A percentile compares a stretch with the other conserved stretches of the same genome.
Conservation (phyloP, 192 early-diverging fungal genomes). For the Mortierella alpina region DNA sequence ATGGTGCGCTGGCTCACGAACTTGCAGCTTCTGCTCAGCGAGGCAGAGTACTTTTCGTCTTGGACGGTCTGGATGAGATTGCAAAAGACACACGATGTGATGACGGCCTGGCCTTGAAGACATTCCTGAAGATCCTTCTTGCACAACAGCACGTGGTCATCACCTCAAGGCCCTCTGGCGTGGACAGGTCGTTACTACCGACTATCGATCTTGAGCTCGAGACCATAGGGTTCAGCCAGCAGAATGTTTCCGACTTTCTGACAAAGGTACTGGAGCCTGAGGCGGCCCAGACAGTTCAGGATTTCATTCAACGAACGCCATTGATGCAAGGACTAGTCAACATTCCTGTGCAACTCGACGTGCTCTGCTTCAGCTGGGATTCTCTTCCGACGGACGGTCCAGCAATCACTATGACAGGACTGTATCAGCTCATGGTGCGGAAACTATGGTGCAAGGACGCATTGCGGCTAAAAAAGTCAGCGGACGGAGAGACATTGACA, state of each 20-base stretch:
- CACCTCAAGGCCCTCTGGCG: constrained; percentile 8
- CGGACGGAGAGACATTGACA: neutral
- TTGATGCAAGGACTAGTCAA: constrained; percentile 26
- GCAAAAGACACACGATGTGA: neutral
- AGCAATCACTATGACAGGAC: constrained; percentile 5
- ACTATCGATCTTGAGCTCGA: constrained; percentile 8
- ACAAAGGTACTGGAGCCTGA: neutral
- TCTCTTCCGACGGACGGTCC: neutral
- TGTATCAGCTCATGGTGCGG: constrained; percentile 13
- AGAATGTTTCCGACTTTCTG: neutral
- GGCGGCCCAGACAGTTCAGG: constrained; percentile 9
- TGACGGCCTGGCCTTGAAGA: neutral
- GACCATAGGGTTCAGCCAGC: constrained; percentile 14
- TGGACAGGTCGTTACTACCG: neutral
- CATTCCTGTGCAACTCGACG: constrained; percentile 21
- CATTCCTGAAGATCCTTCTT: neutral
- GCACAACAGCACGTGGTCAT: neutral
- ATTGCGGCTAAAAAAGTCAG: neutral
- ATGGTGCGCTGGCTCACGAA: neutral
- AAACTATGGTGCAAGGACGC: constrained; percentile 22
- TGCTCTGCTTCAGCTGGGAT: constrained; percentile 14
- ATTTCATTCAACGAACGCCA: constrained; percentile 18
- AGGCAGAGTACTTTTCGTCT: constrained; percentile 8
- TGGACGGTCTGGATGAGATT: constrained; percentile 17
- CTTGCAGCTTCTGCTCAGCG: neutral